phyloP scores from a whole-genome alignment of 257 asterid genomes.

The Rauvolfia tetraphylla region DNA sequence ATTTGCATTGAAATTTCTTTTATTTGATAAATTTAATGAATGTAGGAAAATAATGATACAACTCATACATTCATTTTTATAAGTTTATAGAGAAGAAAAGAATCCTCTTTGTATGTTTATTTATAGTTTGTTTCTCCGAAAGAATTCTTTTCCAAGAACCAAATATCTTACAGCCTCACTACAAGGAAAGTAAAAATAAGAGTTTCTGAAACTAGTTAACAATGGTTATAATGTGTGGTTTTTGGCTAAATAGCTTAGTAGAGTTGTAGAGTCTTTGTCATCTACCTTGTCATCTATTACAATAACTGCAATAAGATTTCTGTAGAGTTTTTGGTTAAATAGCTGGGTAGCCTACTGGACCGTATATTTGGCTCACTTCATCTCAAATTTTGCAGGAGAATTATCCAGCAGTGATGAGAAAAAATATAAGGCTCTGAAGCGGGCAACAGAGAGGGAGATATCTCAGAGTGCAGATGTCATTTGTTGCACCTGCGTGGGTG shows the following conservation, averaged over 20 bases:
- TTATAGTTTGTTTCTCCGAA: neutral
- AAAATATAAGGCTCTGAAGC: slow-evolving; percentile 82
- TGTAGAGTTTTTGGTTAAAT: neutral
- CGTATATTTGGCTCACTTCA: neutral
- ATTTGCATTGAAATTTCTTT: neutral
- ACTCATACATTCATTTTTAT: neutral
- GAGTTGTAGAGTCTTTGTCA: too few relatives aligned
- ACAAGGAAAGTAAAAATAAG: neutral
- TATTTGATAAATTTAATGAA: neutral
- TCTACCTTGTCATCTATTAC: neutral
- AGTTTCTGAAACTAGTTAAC: neutral
- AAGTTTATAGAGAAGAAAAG: neutral
- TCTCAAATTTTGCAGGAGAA: slow-evolving; percentile 60
- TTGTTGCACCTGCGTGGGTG: slow-evolving; percentile 98
- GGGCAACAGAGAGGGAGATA: slow-evolving; percentile 99
- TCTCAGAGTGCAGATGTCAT: slow-evolving; percentile 99
- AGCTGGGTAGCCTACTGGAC: neutral
- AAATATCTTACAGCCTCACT: neutral
- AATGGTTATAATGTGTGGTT: neutral
- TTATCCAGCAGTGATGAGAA: slow-evolving; percentile 96
- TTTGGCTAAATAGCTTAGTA: too few relatives aligned
- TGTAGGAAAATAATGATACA: neutral
- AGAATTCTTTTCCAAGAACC: neutral
- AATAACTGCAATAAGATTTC: neutral
- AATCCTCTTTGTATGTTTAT: neutral